Conservation (phyloP, 2,329 filamentous ascomycete genomes). For the Hypoxylon sp. region DNA sequence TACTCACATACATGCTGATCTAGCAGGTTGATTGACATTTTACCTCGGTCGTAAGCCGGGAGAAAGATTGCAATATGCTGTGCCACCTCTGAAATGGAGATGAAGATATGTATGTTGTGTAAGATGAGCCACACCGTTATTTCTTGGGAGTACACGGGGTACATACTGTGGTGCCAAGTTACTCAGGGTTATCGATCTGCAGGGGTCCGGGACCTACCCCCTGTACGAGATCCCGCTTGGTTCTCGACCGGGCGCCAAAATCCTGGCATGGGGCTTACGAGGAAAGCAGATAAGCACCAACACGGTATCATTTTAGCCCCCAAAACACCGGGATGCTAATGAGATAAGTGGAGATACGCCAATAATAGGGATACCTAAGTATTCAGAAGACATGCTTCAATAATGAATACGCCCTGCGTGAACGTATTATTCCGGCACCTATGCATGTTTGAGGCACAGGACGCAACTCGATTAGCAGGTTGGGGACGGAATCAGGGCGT, state of each 20-base stretch:
- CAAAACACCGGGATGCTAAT: neutral
- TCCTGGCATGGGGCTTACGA: neutral
- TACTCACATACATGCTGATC: too few relatives aligned
- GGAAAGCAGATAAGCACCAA: constrained; percentile 1
- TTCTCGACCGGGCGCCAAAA: neutral
- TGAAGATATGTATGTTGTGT: neutral
- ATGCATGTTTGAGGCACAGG: neutral
- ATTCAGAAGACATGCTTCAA: too few relatives aligned
- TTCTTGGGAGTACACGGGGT: neutral
- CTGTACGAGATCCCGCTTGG: neutral
- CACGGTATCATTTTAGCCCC: neutral
- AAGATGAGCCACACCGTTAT: neutral
- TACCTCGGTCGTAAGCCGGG: neutral
- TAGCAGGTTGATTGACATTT: neutral
- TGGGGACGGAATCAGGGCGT: neutral
- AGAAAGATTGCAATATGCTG: neutral
- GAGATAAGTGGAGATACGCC: neutral
- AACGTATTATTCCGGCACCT: neutral
- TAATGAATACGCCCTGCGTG: neutral
- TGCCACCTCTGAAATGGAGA: neutral
- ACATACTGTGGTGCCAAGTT: neutral
- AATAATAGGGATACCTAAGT: neutral
- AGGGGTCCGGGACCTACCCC: too few relatives aligned
- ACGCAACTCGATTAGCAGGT: neutral
- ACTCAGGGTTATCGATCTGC: neutral